Base-by-base conservation (phyloP, 1,284 basidiomycete species). In the Tremellales sp. region DNA sequence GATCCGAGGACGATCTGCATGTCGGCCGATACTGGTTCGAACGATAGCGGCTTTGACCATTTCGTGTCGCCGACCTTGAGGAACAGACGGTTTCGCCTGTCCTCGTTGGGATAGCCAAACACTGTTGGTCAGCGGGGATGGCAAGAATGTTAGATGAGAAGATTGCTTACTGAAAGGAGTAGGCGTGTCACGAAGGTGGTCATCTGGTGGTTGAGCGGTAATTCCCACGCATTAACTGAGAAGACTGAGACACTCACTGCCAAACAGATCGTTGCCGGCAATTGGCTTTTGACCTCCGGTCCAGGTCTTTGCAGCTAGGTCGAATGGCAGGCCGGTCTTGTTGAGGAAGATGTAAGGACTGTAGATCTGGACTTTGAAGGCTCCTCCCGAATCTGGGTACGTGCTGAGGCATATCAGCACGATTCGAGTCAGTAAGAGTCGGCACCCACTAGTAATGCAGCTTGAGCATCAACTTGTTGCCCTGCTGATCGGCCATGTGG, bases 321-420 rank as follows among this genome's bases (percentile, higher is more conserved):
- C 79, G 64, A 97, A 96, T 1, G 91, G 86, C 43, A 94, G 74
- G 1, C 86, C 87, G 0, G 91, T 91, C 78, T 97, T 97, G 76
- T 99, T 99, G 70, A 97, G 76, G 44, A 98, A 77, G 45, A 98
- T 79, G 70, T 88, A 98, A 2, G 96, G 93, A 58, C 84, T 85
- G 69, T 92, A 98, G 46, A 99, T 85, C 72, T 98, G 94, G 1
- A 97, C 89, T 73, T 90, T 94, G 81, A 97, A 96, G 1, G 94
- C 92, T n/a, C 96, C 93, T 3, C 94, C 96, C 11, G 92, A 89
- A 52, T 97, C 83, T 2, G 89, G 84, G 72, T 89, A 90, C 37
- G 85, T 85, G 44, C 85, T 89, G 47, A 33, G 8, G n/a, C n/a
- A n/a, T 33, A 33, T 3, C 53, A 13, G 11, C 15, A 48, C 24